Percentiles rank a stretch among this genome's conserved stretches.
Evolutionary conservation across 805 yeast species (phyloP).

Genomic region (Candida morakotiae): DNA sequence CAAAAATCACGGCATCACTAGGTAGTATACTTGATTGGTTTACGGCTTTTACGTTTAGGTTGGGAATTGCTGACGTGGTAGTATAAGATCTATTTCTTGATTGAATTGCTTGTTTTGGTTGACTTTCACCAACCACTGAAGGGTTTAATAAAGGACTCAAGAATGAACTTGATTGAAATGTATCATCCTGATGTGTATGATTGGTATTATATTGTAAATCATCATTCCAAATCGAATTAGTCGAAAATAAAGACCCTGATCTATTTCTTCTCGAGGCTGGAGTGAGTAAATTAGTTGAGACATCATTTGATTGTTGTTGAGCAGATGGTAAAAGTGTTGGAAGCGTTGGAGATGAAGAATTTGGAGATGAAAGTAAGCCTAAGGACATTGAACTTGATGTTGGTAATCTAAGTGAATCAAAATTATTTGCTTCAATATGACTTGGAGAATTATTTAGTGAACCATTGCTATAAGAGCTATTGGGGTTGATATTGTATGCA

Average conservation of each 20-base stretch:
- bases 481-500: too few relatives aligned
- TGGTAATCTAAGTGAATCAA: conserved; percentile 25
- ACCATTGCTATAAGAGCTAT: neutral
- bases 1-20: neutral
- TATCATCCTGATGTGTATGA: conserved; percentile 14
- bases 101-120: conserved; percentile 6
- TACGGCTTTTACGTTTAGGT: conserved; percentile 8
- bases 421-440: conserved; percentile 15
- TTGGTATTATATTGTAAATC: conserved; percentile 43
- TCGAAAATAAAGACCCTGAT: conserved; percentile 51
- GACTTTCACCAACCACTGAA: too few relatives aligned
- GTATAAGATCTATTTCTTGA: conserved; percentile 50
- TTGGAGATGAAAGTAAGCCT: conserved; percentile 3
- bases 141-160: conserved; percentile 5
- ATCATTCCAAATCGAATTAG: conserved; percentile 58
- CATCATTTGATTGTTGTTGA: neutral
- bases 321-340: neutral
- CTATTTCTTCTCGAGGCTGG: conserved; percentile 38
- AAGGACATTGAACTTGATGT: conserved; percentile 5
- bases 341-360: neutral
- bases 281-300: neutral
- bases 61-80: conserved; percentile 35
- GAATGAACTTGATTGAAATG: conserved; percentile 5
- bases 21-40: conserved; percentile 12
- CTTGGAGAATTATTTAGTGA: conserved; percentile 8